A percentile compares a stretch with the other conserved stretches of the same genome.
Conservation (phyloP, 495 filamentous ascomycete species). For the Astrothelium macrocarpum region DNA sequence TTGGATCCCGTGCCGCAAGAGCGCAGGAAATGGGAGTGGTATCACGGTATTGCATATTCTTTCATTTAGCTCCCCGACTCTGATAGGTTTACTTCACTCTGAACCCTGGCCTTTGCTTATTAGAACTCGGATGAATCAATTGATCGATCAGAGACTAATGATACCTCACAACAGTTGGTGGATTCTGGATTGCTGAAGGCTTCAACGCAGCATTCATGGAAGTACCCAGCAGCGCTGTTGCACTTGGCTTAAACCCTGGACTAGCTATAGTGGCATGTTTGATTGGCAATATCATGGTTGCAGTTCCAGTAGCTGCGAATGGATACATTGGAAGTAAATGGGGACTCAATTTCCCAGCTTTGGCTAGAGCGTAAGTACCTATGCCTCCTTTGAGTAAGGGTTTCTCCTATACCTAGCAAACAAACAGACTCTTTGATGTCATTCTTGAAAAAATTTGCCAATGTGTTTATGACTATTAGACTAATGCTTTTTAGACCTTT, state of each 20-base stretch:
- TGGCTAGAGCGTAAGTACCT: conserved; percentile 8
- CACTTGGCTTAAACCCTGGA: conserved; percentile 14
- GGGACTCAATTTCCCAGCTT: conserved; percentile 13
- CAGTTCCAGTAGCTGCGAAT: conserved; percentile 2
- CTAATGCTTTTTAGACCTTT: not conserved
- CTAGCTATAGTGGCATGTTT: conserved; percentile 13
- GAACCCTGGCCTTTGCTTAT: not conserved
- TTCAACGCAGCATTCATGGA: conserved; percentile 15
- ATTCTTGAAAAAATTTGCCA: no score
- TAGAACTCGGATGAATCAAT: not conserved
- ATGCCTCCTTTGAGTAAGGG: not conserved
- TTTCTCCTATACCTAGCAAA: not conserved
- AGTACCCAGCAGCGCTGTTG: conserved; percentile 9
- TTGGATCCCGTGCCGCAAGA: conserved; percentile 16
- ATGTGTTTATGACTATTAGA: not conserved
- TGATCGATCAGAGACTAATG: not conserved
- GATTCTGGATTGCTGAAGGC: conserved; percentile 19
- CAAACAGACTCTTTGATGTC: not conserved
- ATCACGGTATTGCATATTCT: conserved; percentile 10
- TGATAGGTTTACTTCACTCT: not conserved
- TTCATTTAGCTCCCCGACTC: not conserved
- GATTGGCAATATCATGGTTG: conserved; percentile 14
- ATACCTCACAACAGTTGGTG: not conserved
- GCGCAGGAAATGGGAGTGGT: conserved; percentile 18
- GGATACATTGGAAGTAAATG: conserved; percentile 14